Evolutionary conservation across 2,329 filamentous ascomycete genomes (phyloP).

Genomic region (Leptographium radiaticola): DNA sequence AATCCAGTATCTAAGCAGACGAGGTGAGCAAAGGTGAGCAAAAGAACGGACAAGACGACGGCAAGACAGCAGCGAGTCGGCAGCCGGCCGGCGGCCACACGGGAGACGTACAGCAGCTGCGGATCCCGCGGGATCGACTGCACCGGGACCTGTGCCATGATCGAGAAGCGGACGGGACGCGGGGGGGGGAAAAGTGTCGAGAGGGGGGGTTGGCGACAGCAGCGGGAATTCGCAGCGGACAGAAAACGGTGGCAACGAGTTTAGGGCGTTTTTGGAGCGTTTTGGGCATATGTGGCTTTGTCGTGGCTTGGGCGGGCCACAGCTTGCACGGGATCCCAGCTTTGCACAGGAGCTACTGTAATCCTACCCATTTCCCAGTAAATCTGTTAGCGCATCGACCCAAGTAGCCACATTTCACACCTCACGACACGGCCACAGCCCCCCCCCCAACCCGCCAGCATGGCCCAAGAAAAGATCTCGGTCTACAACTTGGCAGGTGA

Average conservation of each 20-base stretch:
- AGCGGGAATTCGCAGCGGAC: background rate
- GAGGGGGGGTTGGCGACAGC: too few relatives aligned
- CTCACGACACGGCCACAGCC: background rate
- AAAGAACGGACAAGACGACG: background rate
- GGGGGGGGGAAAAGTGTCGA: background rate
- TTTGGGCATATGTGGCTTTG: background rate
- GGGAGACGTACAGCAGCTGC: slow-evolving; percentile 70
- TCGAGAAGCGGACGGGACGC: background rate
- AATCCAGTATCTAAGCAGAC: slow-evolving; percentile 81
- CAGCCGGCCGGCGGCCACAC: slow-evolving; percentile 6
- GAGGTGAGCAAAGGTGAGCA: background rate
- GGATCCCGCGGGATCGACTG: slow-evolving; percentile 98
- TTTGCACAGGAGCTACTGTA: too few relatives aligned
- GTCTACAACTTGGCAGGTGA: slow-evolving; percentile 55
- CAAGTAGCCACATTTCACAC: slow-evolving; percentile 8
- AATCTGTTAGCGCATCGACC: too few relatives aligned
- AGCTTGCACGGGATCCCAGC: too few relatives aligned
- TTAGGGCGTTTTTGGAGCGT: background rate
- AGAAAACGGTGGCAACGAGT: background rate
- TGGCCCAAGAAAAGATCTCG: slow-evolving; percentile 45
- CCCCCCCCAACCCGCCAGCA: slow-evolving; percentile 12
- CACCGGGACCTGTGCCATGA: slow-evolving; percentile 75
- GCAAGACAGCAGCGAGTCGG: background rate
- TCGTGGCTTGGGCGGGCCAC: too few relatives aligned
- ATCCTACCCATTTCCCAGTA: too few relatives aligned